Evolutionary conservation across 2,329 filamentous ascomycete genomes (phyloP), one percentile per base, ranked within the genome.

Genomic region (Aspergillus sp.): DNA sequence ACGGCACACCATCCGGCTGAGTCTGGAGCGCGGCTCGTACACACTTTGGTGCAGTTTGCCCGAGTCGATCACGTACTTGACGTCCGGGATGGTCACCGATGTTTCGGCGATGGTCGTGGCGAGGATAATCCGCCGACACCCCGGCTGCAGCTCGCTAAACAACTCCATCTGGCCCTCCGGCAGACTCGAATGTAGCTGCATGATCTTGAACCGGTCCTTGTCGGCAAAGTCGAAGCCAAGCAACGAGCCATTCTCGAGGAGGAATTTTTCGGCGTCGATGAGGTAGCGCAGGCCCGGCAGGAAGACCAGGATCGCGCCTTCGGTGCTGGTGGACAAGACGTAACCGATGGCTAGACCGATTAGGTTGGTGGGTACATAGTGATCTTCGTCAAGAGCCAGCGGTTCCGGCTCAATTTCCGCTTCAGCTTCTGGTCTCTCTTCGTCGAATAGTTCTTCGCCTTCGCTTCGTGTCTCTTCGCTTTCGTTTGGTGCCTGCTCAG

Each of bases 71-170:
- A 78, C 73, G 53, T 69, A 72, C 45, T 67, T 67, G 19, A 78
- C 72, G 49, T 77, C 74, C 6, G 73, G 68, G n/a, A 77, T 70
- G 4, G 74, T 77, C 36, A 77, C 59, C 3, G 71, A 74, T 0
- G 73, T 75, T 53, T 77, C 75, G 5, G 73, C 73, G 47, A 77
- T 73, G 46, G 75, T 74, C 0, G 74, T 77, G 3, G 73, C 65
- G 6, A 78, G 58, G 32, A 78, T 72, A 30, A 78, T 67, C 50
- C 74, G 73, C 39, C 75, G 67, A 41, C 66, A 67, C 10, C 69
- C 71, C 19, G 50, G 43, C 3, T 70, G 65, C 2, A 70, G 52
- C 2, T 61, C 56, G 3, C 67, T 56, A 47, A 75, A 71, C 9
- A 77, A 63, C 3, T 69, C 64, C 3, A 54, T 57, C 48, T 76